A percentile compares a stretch with the other conserved stretches of the same genome.
These are phyloP conservation scores for Aspergillus bridgeri DNA, from an alignment of 495 filamentous ascomycete species.

Conservation along the genomic window DNA sequence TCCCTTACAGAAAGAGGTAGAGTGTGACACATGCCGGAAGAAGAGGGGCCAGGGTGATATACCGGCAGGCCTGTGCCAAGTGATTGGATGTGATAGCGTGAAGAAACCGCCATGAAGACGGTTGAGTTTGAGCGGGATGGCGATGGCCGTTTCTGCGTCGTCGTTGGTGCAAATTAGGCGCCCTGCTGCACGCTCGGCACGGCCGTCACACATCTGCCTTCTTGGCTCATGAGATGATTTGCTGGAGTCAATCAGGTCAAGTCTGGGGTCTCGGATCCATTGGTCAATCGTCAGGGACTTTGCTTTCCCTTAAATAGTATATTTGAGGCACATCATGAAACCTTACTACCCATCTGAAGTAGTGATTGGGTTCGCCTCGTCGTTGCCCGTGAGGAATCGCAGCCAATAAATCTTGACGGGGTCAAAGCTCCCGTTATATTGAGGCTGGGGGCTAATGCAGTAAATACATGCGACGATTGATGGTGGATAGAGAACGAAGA, in stretches of 20 bases:
- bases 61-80: conserved; percentile 17
- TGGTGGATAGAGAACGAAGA: background rate
- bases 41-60: conserved; percentile 23
- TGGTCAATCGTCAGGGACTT: background rate
- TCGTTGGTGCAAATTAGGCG: conserved; percentile 38
- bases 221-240: background rate
- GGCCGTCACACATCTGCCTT: conserved; percentile 15
- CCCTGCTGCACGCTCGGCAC: conserved; percentile 18
- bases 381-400: background rate
- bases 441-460: background rate
- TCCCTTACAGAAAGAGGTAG: conserved; percentile 20
- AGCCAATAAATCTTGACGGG: background rate
- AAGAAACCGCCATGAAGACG: conserved; percentile 15
- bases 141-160: conserved; percentile 10
- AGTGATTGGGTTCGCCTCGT: background rate
- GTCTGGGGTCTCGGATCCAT: background rate
- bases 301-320: background rate
- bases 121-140: conserved; percentile 5
- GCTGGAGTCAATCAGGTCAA: background rate
- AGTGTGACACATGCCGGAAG: conserved; percentile 14
- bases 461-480: background rate
- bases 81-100: conserved; percentile 34
- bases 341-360: background rate
- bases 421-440: background rate
- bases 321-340: background rate